A percentile compares a stretch with the other conserved stretches of the same genome.
phyloP scores from a whole-genome alignment of 495 filamentous ascomycete genomes.

The Xylaria cubensis region DNA sequence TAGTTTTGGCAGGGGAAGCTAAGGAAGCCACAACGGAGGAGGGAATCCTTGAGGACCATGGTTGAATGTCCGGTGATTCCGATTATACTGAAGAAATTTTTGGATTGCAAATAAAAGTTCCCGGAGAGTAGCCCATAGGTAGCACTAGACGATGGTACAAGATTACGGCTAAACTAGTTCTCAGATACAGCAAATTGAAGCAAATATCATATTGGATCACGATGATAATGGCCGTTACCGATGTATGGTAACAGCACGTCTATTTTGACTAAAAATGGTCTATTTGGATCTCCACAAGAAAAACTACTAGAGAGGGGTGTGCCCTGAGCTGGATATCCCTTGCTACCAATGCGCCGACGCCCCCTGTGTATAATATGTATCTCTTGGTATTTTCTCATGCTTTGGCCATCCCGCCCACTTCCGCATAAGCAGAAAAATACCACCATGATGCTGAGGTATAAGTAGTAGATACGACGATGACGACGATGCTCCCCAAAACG shows the following conservation, averaged over 20 bases:
- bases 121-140: background rate
- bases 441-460: constrained; percentile 28
- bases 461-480: constrained; percentile 13
- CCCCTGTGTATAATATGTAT: constrained; percentile 19
- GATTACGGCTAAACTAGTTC: background rate
- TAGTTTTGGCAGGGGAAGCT: background rate
- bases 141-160: background rate
- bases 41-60: background rate
- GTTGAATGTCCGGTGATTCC: constrained; percentile 14
- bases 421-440: constrained; percentile 16
- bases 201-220: constrained; percentile 1
- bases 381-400: constrained; percentile 20
- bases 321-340: constrained; percentile 11
- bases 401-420: constrained; percentile 11
- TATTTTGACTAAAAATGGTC: constrained; percentile 16
- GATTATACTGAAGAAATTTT: background rate
- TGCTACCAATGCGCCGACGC: constrained; percentile 18
- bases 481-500: constrained; percentile 18
- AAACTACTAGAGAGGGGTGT: constrained; percentile 15
- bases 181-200: background rate
- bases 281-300: constrained; percentile 18
- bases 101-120: background rate
- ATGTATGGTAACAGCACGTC: background rate
- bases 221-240: constrained; percentile 4
- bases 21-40: background rate